Percentiles rank a stretch among this genome's conserved stretches.
These are phyloP conservation scores for Echria macrotheca DNA, from an alignment of 495 filamentous ascomycete genomes.

Conservation along the genomic window DNA sequence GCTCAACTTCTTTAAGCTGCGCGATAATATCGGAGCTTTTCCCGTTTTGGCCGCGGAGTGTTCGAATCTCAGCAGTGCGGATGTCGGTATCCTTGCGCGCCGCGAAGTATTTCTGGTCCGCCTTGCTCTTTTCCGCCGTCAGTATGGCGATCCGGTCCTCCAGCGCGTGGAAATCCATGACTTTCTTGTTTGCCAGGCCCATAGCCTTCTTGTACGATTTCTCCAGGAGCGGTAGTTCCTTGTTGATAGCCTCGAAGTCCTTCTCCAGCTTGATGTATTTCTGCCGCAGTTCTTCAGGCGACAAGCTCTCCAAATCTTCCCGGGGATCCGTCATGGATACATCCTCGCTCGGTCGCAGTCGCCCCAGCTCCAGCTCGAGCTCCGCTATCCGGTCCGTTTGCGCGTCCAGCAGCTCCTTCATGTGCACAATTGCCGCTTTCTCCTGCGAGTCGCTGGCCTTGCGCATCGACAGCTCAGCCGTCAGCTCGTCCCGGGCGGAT, in stretches of 20 bases:
- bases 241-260: slow-evolving; percentile 76
- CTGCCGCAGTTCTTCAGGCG: slow-evolving; percentile 62
- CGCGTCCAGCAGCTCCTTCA: slow-evolving; percentile 72
- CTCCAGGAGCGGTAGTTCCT: slow-evolving; percentile 81
- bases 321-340: slow-evolving; percentile 37
- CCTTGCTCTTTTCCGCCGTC: slow-evolving; percentile 85
- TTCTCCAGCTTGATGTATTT: slow-evolving; percentile 69
- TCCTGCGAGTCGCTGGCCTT: slow-evolving; percentile 76
- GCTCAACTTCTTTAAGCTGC: slow-evolving; percentile 85
- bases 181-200: slow-evolving; percentile 76
- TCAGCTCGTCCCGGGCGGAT: slow-evolving; percentile 71
- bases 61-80: slow-evolving; percentile 67
- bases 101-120: slow-evolving; percentile 95
- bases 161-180: slow-evolving; percentile 62
- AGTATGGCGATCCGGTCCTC: slow-evolving; percentile 76
- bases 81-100: slow-evolving; percentile 91
- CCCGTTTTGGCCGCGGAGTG: slow-evolving; percentile 70
- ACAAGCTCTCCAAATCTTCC: slow-evolving; percentile 47
- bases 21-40: slow-evolving; percentile 92
- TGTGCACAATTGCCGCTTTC: slow-evolving; percentile 56
- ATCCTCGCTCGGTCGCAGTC: slow-evolving; percentile 52
- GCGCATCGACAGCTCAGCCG: slow-evolving; percentile 74
- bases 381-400: slow-evolving; percentile 69
- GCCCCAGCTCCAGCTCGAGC: slow-evolving; percentile 74
- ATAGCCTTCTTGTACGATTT: slow-evolving; percentile 81